Evolutionary conservation across 1,284 basidiomycete genomes (phyloP), one percentile per base, ranked within the genome.

Genomic region (Malassezia psittaci): DNA sequence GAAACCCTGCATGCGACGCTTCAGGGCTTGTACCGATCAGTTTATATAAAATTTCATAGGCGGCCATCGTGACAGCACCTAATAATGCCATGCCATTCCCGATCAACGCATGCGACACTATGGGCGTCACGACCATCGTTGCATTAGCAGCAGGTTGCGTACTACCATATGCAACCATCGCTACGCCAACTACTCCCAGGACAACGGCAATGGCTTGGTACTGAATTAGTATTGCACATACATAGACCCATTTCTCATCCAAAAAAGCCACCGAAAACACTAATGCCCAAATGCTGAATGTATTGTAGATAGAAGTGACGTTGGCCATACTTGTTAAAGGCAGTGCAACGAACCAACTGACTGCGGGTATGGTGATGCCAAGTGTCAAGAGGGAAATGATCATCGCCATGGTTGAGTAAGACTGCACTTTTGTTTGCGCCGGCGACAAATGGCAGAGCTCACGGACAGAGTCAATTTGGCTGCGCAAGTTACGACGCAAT

Each of bases 221-320:
- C 53, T 55, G 54, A 12, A 34, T 44, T 3, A 48, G 47, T 5
- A 15, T 36, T n/a, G 13, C 9, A 38, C 47, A 38, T 37, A 51
- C 42, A 37, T 46, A 57, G n/a, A 66, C 49, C 71, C 72, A 74
- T 35, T 55, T 59, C 34, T 73, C 71, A 35, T 69, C 63, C 10
- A 74, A 60, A 32, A 74, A 70, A 47, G 61, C 64, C n/a, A 74
- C 67, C 10, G 67, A 67, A 16, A 74, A 69, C 15, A 74, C 72
- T 16, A 74, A 61, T 32, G 72, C 72, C 67, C 69, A 73, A 3
- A 74, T 64, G 18, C 68, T 65, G 38, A 72, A 73, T 2, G 71
- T 73, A 47, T 74, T 74, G 63, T 74, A 74, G 48, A 74, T 72
- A 35, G 70, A 62, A 0, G 71, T 74, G 46, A 74, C 69, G 47